Conservation (phyloP, 169 alveolate genomes). For the Perkinsus chesapeaki region DNA sequence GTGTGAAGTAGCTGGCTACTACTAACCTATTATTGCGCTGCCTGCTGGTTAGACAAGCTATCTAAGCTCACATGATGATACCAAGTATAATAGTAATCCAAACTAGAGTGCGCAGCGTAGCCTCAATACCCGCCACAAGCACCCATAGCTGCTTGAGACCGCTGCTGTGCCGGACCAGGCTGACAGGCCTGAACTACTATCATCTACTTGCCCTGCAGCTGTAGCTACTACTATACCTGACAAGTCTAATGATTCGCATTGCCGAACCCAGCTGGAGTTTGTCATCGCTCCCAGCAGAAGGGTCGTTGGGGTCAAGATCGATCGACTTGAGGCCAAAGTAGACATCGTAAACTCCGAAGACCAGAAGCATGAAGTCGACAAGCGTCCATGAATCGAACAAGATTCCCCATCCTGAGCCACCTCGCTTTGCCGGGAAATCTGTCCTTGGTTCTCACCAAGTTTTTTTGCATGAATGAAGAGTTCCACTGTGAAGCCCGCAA, state of each 20-base stretch:
- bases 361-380: background rate
- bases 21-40: background rate
- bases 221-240: background rate
- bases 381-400: background rate
- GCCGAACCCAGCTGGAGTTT: background rate
- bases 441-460: background rate
- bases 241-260: background rate
- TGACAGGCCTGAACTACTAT: background rate
- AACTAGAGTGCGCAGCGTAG: background rate
- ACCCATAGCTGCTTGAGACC: background rate
- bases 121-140: background rate
- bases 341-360: background rate
- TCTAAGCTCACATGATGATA: background rate
- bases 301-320: background rate
- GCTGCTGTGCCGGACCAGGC: background rate
- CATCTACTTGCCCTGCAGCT: too few species aligned
- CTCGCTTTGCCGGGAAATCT: too few species aligned
- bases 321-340: background rate
- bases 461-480: background rate
- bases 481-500: background rate
- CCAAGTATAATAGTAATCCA: background rate
- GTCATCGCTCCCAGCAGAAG: background rate
- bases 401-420: background rate
- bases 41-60: background rate
- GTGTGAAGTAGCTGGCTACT: background rate